A percentile compares a stretch with the other conserved stretches of the same genome.
Evolutionary conservation across 805 yeast species (phyloP).

Genomic region (Cyberlindnera saturnus): DNA sequence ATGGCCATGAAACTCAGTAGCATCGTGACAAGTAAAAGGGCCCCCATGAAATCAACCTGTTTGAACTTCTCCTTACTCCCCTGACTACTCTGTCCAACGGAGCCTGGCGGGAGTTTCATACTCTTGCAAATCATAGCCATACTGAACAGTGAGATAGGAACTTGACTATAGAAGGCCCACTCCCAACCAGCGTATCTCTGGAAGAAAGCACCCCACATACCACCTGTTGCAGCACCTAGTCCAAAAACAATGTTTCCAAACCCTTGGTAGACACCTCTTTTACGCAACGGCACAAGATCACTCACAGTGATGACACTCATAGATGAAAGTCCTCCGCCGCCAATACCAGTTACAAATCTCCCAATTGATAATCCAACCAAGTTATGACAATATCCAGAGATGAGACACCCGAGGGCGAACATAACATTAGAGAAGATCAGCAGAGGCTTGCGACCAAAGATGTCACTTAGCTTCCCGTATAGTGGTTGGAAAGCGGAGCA

Average conservation of each 20-base stretch:
- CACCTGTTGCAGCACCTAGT: constrained; percentile 70
- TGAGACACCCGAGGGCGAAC: constrained; percentile 38
- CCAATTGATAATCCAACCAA: constrained; percentile 37
- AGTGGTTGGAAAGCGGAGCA: constrained; percentile 65
- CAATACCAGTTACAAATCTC: constrained; percentile 69
- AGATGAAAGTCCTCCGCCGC: constrained; percentile 78
- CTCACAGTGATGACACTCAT: constrained; percentile 65
- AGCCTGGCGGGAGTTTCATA: too few relatives aligned
- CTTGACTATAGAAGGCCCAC: too few relatives aligned
- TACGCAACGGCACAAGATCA: constrained; percentile 67
- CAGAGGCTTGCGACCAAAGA: constrained; percentile 50
- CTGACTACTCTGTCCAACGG: too few relatives aligned
- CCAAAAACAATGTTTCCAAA: constrained; percentile 71
- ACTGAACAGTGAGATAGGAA: too few relatives aligned
- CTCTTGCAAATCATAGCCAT: too few relatives aligned
- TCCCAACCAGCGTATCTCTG: constrained; percentile 60
- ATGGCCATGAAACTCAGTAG: constrained; percentile 56
- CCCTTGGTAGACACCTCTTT: constrained; percentile 78
- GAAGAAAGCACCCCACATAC: constrained; percentile 52
- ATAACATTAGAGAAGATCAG: constrained; percentile 31
- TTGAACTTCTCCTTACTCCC: too few relatives aligned
- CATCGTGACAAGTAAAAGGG: constrained; percentile 49
- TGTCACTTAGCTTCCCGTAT: constrained; percentile 58
- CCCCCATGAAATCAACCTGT: constrained; percentile 66
- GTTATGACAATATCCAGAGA: constrained; percentile 28